A percentile compares a stretch with the other conserved stretches of the same genome.
phyloP scores from a whole-genome alignment of 129 eudicot genomes.

The Oenanthe sinensis region DNA sequence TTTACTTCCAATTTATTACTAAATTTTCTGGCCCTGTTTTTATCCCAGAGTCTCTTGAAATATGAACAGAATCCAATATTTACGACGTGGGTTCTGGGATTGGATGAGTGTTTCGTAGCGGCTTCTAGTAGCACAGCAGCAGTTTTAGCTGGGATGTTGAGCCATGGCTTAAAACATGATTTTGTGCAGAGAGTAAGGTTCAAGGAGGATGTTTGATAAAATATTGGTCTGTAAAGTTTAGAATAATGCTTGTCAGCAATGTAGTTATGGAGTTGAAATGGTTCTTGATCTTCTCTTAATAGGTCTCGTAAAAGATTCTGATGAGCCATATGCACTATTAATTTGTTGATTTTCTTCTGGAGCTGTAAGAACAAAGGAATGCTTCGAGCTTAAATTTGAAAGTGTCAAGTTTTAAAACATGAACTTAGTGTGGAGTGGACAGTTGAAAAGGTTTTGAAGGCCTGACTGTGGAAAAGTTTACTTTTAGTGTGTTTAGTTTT shows the following conservation, averaged over 20 bases:
- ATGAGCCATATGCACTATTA: background rate
- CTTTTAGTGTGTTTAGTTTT: background rate
- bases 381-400: conserved; percentile 8
- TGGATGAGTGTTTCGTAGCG: conserved; percentile 33
- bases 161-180: conserved; percentile 53
- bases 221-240: conserved; percentile 27
- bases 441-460: background rate
- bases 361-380: background rate
- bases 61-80: conserved; percentile 51
- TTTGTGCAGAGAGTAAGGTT: conserved; percentile 43
- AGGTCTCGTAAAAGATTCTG: conserved; percentile 56
- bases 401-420: conserved; percentile 9
- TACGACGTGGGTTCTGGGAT: conserved; percentile 24
- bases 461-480: background rate
- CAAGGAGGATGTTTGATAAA: conserved; percentile 28
- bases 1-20: background rate
- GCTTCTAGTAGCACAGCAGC: conserved; percentile 70
- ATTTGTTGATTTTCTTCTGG: background rate
- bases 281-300: conserved; percentile 80
- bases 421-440: background rate
- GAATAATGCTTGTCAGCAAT: conserved; percentile 37
- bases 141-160: conserved; percentile 57
- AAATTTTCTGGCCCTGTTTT: conserved; percentile 25
- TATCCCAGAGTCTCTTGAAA: conserved; percentile 42
- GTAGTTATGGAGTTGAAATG: conserved; percentile 54